Evolutionary conservation across 495 filamentous ascomycete species (phyloP).

Genomic region (Podospora sp.): DNA sequence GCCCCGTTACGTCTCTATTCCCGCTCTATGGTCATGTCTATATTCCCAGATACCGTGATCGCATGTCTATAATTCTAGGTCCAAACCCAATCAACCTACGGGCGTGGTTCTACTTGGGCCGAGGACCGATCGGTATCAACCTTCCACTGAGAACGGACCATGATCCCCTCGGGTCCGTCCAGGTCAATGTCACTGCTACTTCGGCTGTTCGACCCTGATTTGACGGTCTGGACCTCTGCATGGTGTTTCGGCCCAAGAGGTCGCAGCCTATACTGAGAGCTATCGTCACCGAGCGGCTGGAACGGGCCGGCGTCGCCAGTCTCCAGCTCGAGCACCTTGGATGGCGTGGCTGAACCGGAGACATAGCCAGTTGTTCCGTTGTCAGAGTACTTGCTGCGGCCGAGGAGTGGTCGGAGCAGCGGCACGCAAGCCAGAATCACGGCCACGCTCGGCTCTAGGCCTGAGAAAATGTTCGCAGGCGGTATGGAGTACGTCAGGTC

Average conservation of each 20-base stretch:
- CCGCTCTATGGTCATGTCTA: neutral
- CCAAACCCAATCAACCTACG: no score
- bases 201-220: neutral
- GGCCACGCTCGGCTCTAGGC: constrained; percentile 34
- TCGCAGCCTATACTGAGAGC: constrained; percentile 17
- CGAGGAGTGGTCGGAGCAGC: constrained; percentile 36
- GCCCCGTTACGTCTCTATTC: no score
- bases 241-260: constrained; percentile 10
- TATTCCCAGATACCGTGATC: neutral
- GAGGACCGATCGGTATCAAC: neutral
- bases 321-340: constrained; percentile 8
- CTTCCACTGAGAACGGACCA: neutral
- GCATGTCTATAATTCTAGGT: neutral
- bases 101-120: neutral
- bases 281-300: constrained; percentile 12
- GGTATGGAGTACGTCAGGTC: constrained; percentile 33
- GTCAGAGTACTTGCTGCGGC: constrained; percentile 12
- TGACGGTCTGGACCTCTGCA: neutral
- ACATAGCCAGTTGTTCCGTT: neutral
- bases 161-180: neutral
- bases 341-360: constrained; percentile 1
- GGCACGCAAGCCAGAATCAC: constrained; percentile 34
- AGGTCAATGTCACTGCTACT: neutral
- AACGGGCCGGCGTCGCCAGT: constrained; percentile 5
- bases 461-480: constrained; percentile 30